A percentile compares a stretch with the other conserved stretches of the same genome.
These are phyloP conservation scores for Chenopodium album DNA, from an alignment of 148 eudicot species.

Conservation along the genomic window DNA sequence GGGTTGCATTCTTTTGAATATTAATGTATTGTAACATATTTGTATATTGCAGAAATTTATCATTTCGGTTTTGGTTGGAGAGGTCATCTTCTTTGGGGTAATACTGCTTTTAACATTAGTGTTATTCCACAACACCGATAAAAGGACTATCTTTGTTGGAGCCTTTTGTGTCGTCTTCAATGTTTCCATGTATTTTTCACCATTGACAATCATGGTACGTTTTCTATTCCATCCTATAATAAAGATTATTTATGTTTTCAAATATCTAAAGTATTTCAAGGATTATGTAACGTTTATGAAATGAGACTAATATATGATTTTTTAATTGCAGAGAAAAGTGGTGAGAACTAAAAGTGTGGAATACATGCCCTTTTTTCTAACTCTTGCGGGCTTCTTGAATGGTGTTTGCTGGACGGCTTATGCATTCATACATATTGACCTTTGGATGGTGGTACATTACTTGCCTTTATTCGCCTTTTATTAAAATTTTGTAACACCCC, in stretches of 20 bases:
- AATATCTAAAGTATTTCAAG: too few species aligned
- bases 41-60: constrained; percentile 46
- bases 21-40: too few species aligned
- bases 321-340: constrained; percentile 42
- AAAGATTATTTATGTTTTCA: too few species aligned
- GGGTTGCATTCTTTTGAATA: too few species aligned
- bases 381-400: constrained; percentile 64
- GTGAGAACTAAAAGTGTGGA: constrained; percentile 76
- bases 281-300: too few species aligned
- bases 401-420: constrained; percentile 59
- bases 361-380: constrained; percentile 77
- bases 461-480: too few species aligned
- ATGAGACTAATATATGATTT: too few species aligned
- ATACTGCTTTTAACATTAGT: constrained; percentile 35
- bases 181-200: constrained; percentile 61
- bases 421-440: constrained; percentile 52
- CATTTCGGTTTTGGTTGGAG: constrained; percentile 23
- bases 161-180: constrained; percentile 54
- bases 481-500: neutral
- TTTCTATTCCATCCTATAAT: too few species aligned
- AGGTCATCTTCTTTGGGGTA: constrained; percentile 32
- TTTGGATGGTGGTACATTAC: constrained; percentile 52
- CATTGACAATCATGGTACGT: constrained; percentile 69
- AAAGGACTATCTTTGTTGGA: constrained; percentile 61
- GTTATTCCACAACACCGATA: constrained; percentile 32